phyloP scores from a whole-genome alignment of 352 stramenopile genomes.

The Saprolegnia parasitica region DNA sequence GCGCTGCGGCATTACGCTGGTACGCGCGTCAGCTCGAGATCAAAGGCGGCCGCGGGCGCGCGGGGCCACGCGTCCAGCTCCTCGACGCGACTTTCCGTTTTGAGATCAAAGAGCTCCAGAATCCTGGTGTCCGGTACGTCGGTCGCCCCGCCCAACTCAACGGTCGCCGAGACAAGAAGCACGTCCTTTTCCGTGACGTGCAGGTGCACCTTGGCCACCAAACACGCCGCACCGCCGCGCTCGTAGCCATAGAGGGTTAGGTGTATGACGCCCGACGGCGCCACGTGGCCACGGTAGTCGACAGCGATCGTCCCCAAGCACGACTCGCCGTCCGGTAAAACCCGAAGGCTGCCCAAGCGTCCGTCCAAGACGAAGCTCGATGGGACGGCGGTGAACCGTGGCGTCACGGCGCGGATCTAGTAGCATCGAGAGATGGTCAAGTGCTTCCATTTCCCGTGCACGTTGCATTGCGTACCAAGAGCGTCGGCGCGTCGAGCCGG shows the following conservation, averaged over 20 bases:
- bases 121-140: neutral
- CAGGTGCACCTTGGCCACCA: neutral
- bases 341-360: constrained; percentile 3
- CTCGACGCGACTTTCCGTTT: neutral
- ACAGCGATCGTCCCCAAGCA: constrained; percentile 22
- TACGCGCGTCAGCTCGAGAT: neutral
- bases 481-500: neutral
- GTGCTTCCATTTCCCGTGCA: neutral
- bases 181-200: neutral
- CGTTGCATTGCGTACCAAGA: neutral
- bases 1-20: no score
- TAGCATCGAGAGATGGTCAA: neutral
- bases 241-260: neutral
- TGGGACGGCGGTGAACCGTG: constrained; percentile 16
- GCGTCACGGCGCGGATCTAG: constrained; percentile 6
- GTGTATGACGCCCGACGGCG: neutral
- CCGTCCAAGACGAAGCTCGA: constrained; percentile 6
- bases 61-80: neutral
- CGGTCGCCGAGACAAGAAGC: neutral
- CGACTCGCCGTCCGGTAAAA: constrained; percentile 17
- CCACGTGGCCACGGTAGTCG: constrained; percentile 15
- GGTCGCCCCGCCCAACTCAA: neutral
- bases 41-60: neutral
- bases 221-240: neutral
- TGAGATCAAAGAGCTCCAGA: neutral